Conservation (phyloP, 106 monocot species). For the Allium cepa region DNA sequence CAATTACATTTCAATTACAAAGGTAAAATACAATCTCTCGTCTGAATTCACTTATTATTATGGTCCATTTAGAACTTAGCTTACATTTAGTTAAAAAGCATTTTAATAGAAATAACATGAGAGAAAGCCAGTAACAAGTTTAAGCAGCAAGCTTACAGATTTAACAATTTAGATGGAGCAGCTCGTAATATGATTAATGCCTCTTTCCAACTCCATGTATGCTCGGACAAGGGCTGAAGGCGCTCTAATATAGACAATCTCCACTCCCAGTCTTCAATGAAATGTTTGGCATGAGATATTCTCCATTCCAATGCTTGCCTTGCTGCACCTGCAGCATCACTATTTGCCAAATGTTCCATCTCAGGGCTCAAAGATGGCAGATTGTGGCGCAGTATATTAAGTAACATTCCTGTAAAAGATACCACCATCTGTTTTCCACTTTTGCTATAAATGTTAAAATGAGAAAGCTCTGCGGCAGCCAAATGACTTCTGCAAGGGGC, state of each 20-base stretch:
- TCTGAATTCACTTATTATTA: no score
- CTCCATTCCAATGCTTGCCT: slow-evolving; percentile 85
- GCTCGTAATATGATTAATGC: slow-evolving; percentile 77
- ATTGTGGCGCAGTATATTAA: slow-evolving; percentile 59
- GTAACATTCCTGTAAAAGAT: slow-evolving; percentile 52
- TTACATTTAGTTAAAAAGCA: no score
- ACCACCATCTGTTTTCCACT: slow-evolving; percentile 45
- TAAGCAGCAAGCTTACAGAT: slow-evolving; percentile 50
- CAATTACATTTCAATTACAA: no score
- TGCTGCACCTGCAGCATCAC: slow-evolving; percentile 27
- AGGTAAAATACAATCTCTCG: no score
- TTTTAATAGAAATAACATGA: no score
- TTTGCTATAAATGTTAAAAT: slow-evolving; percentile 21
- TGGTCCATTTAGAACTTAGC: no score
- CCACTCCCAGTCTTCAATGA: slow-evolving; percentile 85
- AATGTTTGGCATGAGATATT: slow-evolving; percentile 43
- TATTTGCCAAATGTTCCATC: slow-evolving; percentile 24
- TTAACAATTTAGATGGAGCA: slow-evolving; percentile 82
- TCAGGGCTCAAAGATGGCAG: slow-evolving; percentile 31
- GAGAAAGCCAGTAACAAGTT: no score
- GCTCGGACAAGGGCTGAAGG: slow-evolving; percentile 60
- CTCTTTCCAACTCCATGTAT: slow-evolving; percentile 80
- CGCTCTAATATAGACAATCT: slow-evolving; percentile 78
- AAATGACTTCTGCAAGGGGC: slow-evolving; percentile 15
- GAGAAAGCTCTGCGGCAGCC: slow-evolving; percentile 18